Base-by-base conservation (phyloP, 192 early-diverging fungal genomes). In the Entomortierella lignicola region DNA sequence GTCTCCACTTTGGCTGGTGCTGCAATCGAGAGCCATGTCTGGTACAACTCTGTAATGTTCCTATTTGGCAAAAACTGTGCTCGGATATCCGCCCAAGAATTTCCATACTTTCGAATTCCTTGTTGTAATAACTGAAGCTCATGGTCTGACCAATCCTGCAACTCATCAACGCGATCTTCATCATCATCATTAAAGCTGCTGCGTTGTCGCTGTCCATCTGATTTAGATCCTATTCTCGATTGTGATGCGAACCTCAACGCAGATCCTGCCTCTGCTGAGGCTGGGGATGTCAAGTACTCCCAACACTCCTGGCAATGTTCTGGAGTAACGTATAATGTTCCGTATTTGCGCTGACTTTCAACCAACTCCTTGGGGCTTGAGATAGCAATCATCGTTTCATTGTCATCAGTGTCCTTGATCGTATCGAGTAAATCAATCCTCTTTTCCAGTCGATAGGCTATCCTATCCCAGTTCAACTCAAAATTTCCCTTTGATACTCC, bases 21-120 rank as follows among this genome's bases (percentile, higher is more conserved):
- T 32, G 71, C 60, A 27, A 73, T 60, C 1, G 53, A 31, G 6
- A 26, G 54, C 74, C 74, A 79, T 23, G 67, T 44, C 37, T 55
- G 66, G 18, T 79, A 60, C 0, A 79, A 44, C 18, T 79, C 74
- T 4, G 74, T 65, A 0, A 65, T 48, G 50, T 60, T 62, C 1
- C 51, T 62, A 30, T 63, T 69, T 26, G 74, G 74, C 15, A 79
- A 32, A 34, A 69, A 79, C 56, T 79, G 74, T 0, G 74, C 74
- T 2, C 74, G 66, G 25, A 79, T 53, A 12, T 79, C 74, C 0
- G 74, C 66, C 74, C 74, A 79, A 6, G 55, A 37, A 2, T 34
- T 79, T 2, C 74, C 74, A 53, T 37, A 53, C 25, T 55, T 56
- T 5, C 74, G 66, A 60, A 79, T 65, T 15, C 74, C 74, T 55